Conservation (phyloP, 1,139 yeast species). For the Suhomyces kunorum region DNA sequence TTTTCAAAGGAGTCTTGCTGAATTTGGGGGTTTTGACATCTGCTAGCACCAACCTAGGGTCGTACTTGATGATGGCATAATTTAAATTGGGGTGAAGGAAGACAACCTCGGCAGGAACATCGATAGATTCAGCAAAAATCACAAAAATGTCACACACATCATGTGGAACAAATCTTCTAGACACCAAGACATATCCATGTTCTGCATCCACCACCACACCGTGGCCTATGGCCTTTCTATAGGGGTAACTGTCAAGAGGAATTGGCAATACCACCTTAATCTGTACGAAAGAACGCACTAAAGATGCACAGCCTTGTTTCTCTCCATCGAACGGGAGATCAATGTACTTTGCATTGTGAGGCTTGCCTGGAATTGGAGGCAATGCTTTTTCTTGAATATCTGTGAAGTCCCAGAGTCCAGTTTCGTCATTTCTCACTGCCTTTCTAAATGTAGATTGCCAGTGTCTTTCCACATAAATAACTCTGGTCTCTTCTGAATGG, state of each 20-base stretch:
- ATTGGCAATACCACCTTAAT: constrained; percentile 67
- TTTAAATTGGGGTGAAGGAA: constrained; percentile 89
- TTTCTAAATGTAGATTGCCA: constrained; percentile 75
- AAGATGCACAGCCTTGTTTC: constrained; percentile 52
- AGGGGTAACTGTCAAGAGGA: constrained; percentile 73
- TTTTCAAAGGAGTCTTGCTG: constrained; percentile 56
- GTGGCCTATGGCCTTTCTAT: constrained; percentile 61
- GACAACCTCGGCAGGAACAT: constrained; percentile 76
- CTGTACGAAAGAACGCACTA: constrained; percentile 60
- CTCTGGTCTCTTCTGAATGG: constrained; percentile 67
- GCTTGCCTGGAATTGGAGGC: constrained; percentile 45
- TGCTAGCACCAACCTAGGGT: constrained; percentile 57
- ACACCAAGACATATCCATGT: constrained; percentile 76
- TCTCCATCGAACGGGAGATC: constrained; percentile 60
- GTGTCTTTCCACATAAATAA: constrained; percentile 77
- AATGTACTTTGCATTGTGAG: constrained; percentile 69
- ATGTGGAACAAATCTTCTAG: constrained; percentile 80
- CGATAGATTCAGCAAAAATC: constrained; percentile 82
- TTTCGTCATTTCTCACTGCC: constrained; percentile 74
- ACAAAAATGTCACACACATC: constrained; percentile 78
- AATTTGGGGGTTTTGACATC: constrained; percentile 62
- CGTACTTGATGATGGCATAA: constrained; percentile 81
- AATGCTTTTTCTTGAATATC: constrained; percentile 64
- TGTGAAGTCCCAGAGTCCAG: constrained; percentile 87
- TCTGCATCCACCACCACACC: constrained; percentile 82